Base-by-base conservation (phyloP, 139 green algal genomes). In the Picochlorum sp. region DNA sequence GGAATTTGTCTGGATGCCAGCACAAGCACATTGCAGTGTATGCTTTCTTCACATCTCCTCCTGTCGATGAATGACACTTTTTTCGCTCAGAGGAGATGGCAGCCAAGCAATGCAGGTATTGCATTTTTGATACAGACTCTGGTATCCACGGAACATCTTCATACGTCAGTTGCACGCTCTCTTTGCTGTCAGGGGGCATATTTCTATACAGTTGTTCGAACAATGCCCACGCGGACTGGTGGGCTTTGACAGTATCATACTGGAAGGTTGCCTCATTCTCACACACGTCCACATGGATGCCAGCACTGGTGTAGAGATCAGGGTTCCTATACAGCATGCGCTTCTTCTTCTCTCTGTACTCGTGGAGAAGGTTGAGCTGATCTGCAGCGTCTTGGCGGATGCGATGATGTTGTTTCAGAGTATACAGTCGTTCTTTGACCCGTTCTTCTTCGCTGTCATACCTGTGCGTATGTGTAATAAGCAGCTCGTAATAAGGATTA, bases 371-470 rank as follows among this genome's bases (percentile, higher is more conserved):
- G 10, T 64, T 49, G 2, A 23, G 26, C 47, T 69, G 64, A 4
- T 38, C 26, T 16, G 15, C 34, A 10, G 15, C 8, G 9, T 63
- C 49, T 14, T 49, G 34, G 8, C 45, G 64, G 14, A 68, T 6
- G 9, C 15, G n/a, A 2, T 45, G 23, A 0, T 65, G 16, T 8
- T 54, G 45, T 23, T 26, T 16, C 13, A 24, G 34, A 10, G 24
- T 20, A n/a, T 63, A 21, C 28, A 60, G 8, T 14, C 70, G 55
- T 3, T 47, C 70, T 24, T 16, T 13, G 15, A 60, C 18, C 6
- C 65, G 45, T 44, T 77, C 70, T 57, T 77, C 70, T 20, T 77
- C 70, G 47, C 64, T 73, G 64, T 77, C 70, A 30, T 77, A 77
- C 21, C 52, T 59, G 52, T 44, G 21, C 26, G 13, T 59, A 6